Base-by-base conservation (phyloP, 768 basidiomycete genomes). In the Termitomyces bulborhizus region DNA sequence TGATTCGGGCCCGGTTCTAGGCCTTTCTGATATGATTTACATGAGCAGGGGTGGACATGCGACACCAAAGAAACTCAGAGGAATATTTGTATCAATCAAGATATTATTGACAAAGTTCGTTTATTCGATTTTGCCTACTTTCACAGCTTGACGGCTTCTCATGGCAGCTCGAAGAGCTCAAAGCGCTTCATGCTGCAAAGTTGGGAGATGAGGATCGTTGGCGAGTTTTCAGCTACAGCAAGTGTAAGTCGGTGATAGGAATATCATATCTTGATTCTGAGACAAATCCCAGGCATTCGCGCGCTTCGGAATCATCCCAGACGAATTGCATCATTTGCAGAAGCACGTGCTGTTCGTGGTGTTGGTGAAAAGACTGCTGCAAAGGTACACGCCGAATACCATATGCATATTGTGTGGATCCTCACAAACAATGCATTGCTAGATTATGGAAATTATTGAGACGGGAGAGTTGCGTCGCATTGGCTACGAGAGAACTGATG, bases 371-470 rank as follows among this genome's bases (percentile, higher is more conserved):
- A 87, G 69, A 92, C 90, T 0, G 89, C 88, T 4, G 63, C 72
- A 27, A 93, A 93, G 78, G 91, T 69, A 61, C n/a, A 36, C 46
- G 18, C 15, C 32, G 21, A 11, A 12, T 16, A 11, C 8, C 42
- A 42, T 55, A 18, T 12, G 26, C 48, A 21, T 24, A 37, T 15
- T 39, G 26, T 26, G 59, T 49, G 37, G 31, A 26, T 40, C 6
- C 32, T 49, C n/a, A 48, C 36, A 0, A 11, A 16, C 31, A 27
- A 29, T 40, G 27, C 16, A 37, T 37, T 4, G 0, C 27, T 55
- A 92, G 90, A 90, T 93, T 51, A 83, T 83, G 76, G 91, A 93
- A 66, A 91, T 93, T 29, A 62, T 92, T 26, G 65, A 83, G 55
- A 92, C 90, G 0, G 91, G 91, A 0, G 71, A 77, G n/a, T 73